Conservation (phyloP, 768 basidiomycete genomes). For the Tylopilus subfusipes region DNA sequence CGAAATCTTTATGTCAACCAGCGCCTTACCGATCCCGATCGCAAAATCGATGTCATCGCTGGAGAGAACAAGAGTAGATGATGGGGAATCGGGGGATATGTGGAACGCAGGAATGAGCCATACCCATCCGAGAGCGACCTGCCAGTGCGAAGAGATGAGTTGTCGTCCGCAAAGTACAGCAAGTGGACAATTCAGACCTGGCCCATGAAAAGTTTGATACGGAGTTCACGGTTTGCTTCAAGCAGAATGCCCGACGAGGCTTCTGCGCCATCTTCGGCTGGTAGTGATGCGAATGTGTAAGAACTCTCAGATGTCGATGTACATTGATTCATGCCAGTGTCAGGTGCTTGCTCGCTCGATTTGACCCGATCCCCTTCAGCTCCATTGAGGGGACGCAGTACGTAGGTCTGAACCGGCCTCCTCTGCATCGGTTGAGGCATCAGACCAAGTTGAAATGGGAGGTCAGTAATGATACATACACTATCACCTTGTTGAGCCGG, state of each 20-base stretch:
- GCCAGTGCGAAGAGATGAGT: conserved; percentile 4
- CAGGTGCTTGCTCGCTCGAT: conserved; percentile 25
- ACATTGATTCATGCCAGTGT: neutral
- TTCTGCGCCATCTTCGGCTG: conserved; percentile 14
- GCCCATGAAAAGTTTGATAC: conserved; percentile 70
- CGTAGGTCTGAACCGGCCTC: conserved; percentile 41
- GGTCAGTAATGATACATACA: conserved; percentile 12
- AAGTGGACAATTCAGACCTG: conserved; percentile 44
- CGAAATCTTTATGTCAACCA: conserved; percentile 64
- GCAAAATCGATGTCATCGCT: conserved; percentile 75
- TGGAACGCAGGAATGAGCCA: conserved; percentile 89
- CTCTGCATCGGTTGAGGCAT: conserved; percentile 22
- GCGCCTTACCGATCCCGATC: conserved; percentile 62
- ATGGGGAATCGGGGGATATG: conserved; percentile 49
- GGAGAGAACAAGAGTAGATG: conserved; percentile 40
- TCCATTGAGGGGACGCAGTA: conserved; percentile 36
- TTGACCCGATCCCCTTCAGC: conserved; percentile 40
- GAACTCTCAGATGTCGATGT: conserved; percentile 1
- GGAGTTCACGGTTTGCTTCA: conserved; percentile 64
- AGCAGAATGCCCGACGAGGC: conserved; percentile 48
- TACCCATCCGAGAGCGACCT: conserved; percentile 80
- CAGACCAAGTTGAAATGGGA: neutral
- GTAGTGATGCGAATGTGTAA: neutral
- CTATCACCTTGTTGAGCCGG: neutral
- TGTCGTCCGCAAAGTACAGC: neutral